Percentiles rank a stretch among this genome's conserved stretches.
These are phyloP conservation scores for Filobasidium floriforme DNA, from an alignment of 768 basidiomycete genomes.

Conservation along the genomic window DNA sequence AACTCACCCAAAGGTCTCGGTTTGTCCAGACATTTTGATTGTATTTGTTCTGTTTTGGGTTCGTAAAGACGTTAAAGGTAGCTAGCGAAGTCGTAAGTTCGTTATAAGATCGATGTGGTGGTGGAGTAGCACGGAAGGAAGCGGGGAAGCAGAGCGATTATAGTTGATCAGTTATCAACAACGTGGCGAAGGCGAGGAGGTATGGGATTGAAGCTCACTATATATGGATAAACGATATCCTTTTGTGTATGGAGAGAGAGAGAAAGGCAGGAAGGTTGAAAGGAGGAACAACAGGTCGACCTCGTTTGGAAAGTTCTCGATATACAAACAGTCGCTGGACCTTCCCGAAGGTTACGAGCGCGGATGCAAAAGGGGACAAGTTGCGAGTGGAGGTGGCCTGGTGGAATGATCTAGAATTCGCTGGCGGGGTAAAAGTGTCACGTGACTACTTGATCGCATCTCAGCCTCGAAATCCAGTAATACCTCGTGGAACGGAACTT, in stretches of 20 bases:
- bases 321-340: neutral
- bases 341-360: neutral
- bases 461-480: too few species aligned
- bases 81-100: constrained; percentile 9
- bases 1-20: constrained; percentile 44
- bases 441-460: too few species aligned
- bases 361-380: neutral
- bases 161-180: neutral
- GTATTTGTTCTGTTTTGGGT: neutral
- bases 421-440: too few species aligned
- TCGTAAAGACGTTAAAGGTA: constrained; percentile 9
- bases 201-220: neutral
- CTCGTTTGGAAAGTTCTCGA: constrained; percentile 1
- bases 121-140: neutral
- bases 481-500: too few species aligned
- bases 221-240: neutral
- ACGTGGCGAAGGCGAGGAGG: too few species aligned
- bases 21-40: constrained; percentile 30
- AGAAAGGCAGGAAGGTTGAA: neutral
- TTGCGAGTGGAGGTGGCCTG: neutral
- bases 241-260: neutral
- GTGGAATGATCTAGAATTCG: neutral
- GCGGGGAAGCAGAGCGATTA: neutral
- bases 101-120: neutral
- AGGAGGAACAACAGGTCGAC: neutral